phyloP scores from a whole-genome alignment of 371 early-diverging fungal genomes.

The Cokeromyces recurvatus region DNA sequence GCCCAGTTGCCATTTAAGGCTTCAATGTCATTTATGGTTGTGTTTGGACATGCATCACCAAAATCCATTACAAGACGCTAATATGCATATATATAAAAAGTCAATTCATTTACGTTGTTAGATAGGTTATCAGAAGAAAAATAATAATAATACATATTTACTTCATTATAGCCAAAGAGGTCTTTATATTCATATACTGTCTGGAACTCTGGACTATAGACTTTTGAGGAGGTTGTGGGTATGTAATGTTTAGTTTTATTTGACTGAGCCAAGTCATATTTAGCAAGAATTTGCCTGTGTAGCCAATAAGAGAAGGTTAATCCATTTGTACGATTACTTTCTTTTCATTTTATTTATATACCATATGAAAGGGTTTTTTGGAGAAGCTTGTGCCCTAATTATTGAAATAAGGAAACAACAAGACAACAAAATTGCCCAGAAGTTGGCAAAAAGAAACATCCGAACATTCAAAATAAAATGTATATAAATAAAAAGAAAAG shows the following conservation, averaged over 20 bases:
- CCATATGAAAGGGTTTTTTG: constrained; percentile 15
- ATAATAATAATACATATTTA: neutral
- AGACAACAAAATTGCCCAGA: constrained; percentile 4
- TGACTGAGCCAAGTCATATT: constrained; percentile 9
- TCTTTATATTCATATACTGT: constrained; percentile 27
- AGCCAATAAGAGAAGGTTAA: no score
- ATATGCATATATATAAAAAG: neutral
- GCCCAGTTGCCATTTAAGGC: constrained; percentile 9
- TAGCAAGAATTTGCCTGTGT: constrained; percentile 17
- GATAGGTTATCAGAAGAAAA: neutral
- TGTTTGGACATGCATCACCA: constrained; percentile 17
- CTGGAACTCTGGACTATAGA: constrained; percentile 38
- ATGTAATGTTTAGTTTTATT: constrained; percentile 16
- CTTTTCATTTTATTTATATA: neutral
- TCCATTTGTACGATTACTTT: no score
- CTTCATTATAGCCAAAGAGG: constrained; percentile 26
- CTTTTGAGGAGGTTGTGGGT: constrained; percentile 18
- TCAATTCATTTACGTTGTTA: no score
- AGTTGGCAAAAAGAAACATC: constrained; percentile 10
- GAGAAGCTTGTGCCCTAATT: constrained; percentile 9
- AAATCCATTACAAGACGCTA: constrained; percentile 20
- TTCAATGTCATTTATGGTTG: constrained; percentile 9
- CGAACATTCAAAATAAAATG: constrained; percentile 1
- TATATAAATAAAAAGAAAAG: neutral
- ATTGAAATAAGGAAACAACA: neutral